Evolutionary conservation across 148 eudicot species (phyloP).

Genomic region (Oxyria digyna): DNA sequence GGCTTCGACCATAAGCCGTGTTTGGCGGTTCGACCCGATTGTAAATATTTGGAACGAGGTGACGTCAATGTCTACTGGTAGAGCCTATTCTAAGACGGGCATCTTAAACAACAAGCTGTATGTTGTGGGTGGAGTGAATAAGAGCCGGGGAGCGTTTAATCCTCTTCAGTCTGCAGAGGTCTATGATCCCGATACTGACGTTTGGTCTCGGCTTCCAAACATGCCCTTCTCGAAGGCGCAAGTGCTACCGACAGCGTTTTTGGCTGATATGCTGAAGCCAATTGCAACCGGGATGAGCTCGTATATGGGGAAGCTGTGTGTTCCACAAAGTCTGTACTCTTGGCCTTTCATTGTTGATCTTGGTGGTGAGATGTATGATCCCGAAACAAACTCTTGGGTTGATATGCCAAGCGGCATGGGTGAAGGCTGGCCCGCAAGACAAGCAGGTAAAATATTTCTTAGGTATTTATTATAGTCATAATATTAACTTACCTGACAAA

Average conservation of each 20-base stretch:
- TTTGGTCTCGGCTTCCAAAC: slow-evolving; percentile 75
- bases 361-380: slow-evolving; percentile 96
- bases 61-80: slow-evolving; percentile 53
- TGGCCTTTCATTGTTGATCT: slow-evolving; percentile 99
- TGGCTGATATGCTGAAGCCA: slow-evolving; percentile 87
- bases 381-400: slow-evolving; percentile 67
- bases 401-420: slow-evolving; percentile 99
- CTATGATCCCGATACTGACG: slow-evolving; percentile 57
- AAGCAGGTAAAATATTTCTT: too few relatives aligned
- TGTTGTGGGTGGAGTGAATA: slow-evolving; percentile 90
- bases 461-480: too few relatives aligned
- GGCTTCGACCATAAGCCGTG: slow-evolving; percentile 54
- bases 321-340: slow-evolving; percentile 89
- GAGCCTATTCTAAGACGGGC: slow-evolving; percentile 89
- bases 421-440: slow-evolving; percentile 97
- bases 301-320: slow-evolving; percentile 71
- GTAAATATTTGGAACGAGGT: slow-evolving; percentile 62
- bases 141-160: slow-evolving; percentile 50
- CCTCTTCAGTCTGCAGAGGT: slow-evolving; percentile 94
- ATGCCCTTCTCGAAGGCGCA: slow-evolving; percentile 98
- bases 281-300: slow-evolving; percentile 97
- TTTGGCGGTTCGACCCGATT: slow-evolving; percentile 72
- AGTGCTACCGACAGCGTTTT: slow-evolving; percentile 71
- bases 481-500: too few relatives aligned
- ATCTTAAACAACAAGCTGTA: slow-evolving; percentile 68